A percentile compares a stretch with the other conserved stretches of the same genome.
Conservation (phyloP, 2,329 filamentous ascomycete genomes). For the Neofusicoccum laricinum region DNA sequence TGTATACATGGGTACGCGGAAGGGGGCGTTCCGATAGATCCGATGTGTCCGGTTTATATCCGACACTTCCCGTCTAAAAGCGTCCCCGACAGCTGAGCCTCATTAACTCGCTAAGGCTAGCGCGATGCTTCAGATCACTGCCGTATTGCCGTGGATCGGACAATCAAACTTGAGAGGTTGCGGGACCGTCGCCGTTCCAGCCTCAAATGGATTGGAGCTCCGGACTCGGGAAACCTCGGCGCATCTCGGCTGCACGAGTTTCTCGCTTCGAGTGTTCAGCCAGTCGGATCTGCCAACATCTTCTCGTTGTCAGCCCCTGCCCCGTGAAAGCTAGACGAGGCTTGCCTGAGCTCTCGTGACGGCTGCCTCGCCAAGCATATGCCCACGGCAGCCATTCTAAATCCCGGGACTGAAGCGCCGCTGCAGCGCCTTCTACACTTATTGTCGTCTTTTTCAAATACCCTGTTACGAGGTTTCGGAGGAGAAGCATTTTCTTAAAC, state of each 20-base stretch:
- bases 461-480: too few species aligned
- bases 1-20: background rate
- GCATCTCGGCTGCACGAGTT: background rate
- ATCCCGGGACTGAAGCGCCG: too few species aligned
- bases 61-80: background rate
- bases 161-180: background rate
- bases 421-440: background rate
- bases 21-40: background rate
- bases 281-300: background rate
- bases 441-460: too few species aligned
- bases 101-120: background rate
- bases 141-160: background rate
- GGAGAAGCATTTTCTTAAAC: too few species aligned
- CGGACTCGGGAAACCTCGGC: background rate
- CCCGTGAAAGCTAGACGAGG: background rate
- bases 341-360: too few species aligned
- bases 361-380: too few species aligned
- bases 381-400: too few species aligned
- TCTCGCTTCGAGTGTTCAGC: background rate
- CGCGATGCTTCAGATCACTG: background rate
- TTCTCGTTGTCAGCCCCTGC: background rate
- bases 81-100: background rate
- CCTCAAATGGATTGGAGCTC: background rate
- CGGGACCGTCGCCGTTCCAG: background rate
- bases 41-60: background rate